phyloP scores from a whole-genome alignment of 805 yeast genomes.

The fission yeast (Schizosaccharomyces pombe) region ASM294v3 CU329670.1:4793001-4793500 shows the following conservation, averaged over 20 bases:
- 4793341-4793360: constrained; percentile 79
- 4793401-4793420: constrained; percentile 67
- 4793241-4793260: constrained; percentile 85
- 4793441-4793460: constrained; percentile 16
- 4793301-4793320: constrained; percentile 57
- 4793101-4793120: constrained; percentile 57
- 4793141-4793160: constrained; percentile 38
- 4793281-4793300: constrained; percentile 80
- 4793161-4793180: constrained; percentile 66
- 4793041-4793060: constrained; percentile 91
- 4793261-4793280: constrained; percentile 88
- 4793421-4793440: constrained; percentile 29
- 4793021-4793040: constrained; percentile 78
- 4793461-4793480: constrained; percentile 22
- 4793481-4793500: constrained; percentile 29
- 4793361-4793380: constrained; percentile 84
- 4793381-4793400: constrained; percentile 60
- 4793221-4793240: constrained; percentile 51
- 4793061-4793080: constrained; percentile 87
- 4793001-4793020: constrained; percentile 79
- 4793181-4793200: constrained; percentile 82
- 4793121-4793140: constrained; percentile 64
- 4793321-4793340: constrained; percentile 65
- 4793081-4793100: constrained; percentile 86
- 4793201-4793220: constrained; percentile 65